Evolutionary conservation across 768 basidiomycete species (phyloP).

Genomic region (Agaricus blazei): DNA sequence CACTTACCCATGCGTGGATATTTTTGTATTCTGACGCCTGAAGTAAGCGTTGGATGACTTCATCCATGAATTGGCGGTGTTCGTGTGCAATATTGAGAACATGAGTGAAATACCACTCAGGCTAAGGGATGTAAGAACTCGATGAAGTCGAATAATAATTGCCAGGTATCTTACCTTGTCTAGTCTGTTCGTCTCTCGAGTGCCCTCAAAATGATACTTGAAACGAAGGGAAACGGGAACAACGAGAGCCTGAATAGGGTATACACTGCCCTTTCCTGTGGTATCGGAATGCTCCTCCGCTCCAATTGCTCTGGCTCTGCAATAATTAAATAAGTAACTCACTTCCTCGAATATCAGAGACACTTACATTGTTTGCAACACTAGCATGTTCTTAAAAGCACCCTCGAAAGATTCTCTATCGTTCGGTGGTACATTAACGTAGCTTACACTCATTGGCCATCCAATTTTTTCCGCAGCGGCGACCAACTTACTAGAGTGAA

Average conservation of each 20-base stretch:
- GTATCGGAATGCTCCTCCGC: slow-evolving; percentile 9
- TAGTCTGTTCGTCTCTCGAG: slow-evolving; percentile 80
- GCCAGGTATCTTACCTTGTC: slow-evolving; percentile 66
- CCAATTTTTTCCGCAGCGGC: slow-evolving; percentile 64
- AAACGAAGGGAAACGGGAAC: slow-evolving; percentile 83
- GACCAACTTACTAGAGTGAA: slow-evolving; percentile 48
- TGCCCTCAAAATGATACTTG: slow-evolving; percentile 91
- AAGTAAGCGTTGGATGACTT: slow-evolving; percentile 66
- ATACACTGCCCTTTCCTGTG: slow-evolving; percentile 55
- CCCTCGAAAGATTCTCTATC: slow-evolving; percentile 65
- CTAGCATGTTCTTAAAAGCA: slow-evolving; percentile 72
- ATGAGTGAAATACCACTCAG: slow-evolving; percentile 97
- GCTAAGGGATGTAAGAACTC: slow-evolving; percentile 38
- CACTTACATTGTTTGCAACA: slow-evolving; percentile 73
- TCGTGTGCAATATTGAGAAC: slow-evolving; percentile 84
- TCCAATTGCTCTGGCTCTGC: slow-evolving; percentile 50
- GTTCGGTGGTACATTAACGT: slow-evolving; percentile 40
- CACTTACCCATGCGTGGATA: slow-evolving; percentile 72
- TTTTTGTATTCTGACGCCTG: slow-evolving; percentile 53
- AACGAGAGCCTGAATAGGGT: slow-evolving; percentile 80
- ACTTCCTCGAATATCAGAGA: neutral
- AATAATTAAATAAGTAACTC: neutral
- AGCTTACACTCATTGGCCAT: slow-evolving; percentile 84
- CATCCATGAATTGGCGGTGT: slow-evolving; percentile 76
- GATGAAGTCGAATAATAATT: neutral